Conservation (phyloP, 2,329 filamentous ascomycete species). For the Decorospora gaudefroyi region DNA sequence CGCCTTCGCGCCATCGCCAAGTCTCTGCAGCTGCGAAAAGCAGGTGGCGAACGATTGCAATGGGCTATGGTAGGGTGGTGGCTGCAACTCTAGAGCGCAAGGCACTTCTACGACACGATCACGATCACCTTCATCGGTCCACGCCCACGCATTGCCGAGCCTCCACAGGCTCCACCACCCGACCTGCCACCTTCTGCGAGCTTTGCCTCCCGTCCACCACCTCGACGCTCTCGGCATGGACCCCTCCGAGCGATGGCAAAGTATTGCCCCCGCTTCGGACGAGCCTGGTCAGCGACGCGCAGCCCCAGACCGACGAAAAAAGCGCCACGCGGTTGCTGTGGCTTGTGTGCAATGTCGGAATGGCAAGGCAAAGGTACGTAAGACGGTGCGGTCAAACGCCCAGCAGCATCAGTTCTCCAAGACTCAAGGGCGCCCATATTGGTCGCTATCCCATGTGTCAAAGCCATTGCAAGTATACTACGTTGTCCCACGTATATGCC, state of each 20-base stretch:
- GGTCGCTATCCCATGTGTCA: too few relatives aligned
- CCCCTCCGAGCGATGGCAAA: slow-evolving; percentile 29
- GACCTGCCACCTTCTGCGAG: neutral
- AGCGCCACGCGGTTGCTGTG: slow-evolving; percentile 29
- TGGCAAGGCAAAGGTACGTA: slow-evolving; percentile 33
- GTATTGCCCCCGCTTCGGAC: slow-evolving; percentile 32
- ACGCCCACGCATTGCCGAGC: slow-evolving; percentile 10
- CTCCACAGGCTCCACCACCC: slow-evolving; percentile 11
- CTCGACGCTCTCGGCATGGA: slow-evolving; percentile 19
- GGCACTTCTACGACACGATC: neutral
- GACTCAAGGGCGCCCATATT: too few relatives aligned
- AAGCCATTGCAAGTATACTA: too few relatives aligned
- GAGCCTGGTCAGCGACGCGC: slow-evolving; percentile 27
- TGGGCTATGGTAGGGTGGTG: slow-evolving; percentile 1
- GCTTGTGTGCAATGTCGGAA: slow-evolving; percentile 31
- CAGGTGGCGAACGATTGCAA: slow-evolving; percentile 3
- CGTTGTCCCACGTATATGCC: too few relatives aligned
- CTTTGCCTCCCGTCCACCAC: slow-evolving; percentile 2
- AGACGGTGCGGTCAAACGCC: slow-evolving; percentile 3
- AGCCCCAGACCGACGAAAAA: slow-evolving; percentile 23
- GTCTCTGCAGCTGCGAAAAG: neutral
- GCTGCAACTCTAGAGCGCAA: slow-evolving; percentile 1
- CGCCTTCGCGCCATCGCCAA: neutral
- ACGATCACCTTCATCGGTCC: slow-evolving; percentile 4
- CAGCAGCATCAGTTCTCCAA: neutral